A percentile compares a stretch with the other conserved stretches of the same genome.
Evolutionary conservation across 1,284 basidiomycete genomes (phyloP).

Genomic region (Ceratobasidium sp.): DNA sequence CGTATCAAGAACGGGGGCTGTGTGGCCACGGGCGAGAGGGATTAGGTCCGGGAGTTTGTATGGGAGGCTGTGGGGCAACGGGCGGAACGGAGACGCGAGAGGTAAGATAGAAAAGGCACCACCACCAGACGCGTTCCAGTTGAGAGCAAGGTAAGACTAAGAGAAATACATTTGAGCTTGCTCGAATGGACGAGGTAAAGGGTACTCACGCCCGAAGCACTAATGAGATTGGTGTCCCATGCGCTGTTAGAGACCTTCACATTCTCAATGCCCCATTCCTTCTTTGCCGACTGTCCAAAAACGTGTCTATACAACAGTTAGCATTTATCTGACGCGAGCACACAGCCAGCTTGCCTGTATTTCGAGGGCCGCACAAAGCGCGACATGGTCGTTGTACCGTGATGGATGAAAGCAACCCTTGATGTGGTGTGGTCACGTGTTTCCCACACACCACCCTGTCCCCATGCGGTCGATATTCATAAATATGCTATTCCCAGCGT

Average conservation of each 20-base stretch:
- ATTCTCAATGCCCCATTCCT: slow-evolving; percentile 87
- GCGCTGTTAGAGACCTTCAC: slow-evolving; percentile 89
- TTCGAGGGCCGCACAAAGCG: slow-evolving; percentile 69
- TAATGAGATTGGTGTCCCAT: slow-evolving; percentile 96
- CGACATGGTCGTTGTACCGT: slow-evolving; percentile 56
- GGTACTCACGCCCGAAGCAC: slow-evolving; percentile 79
- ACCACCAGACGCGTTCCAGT: slow-evolving; percentile 96
- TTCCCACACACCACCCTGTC: too few species aligned
- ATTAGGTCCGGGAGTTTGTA: slow-evolving; percentile 91
- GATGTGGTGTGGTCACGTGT: slow-evolving; percentile 6
- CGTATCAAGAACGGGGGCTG: slow-evolving; percentile 90
- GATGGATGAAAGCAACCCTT: slow-evolving; percentile 22
- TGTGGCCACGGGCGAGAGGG: slow-evolving; percentile 86
- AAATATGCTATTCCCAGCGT: too few species aligned
- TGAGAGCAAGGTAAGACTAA: slow-evolving; percentile 87
- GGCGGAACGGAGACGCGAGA: slow-evolving; percentile 76
- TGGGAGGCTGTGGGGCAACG: slow-evolving; percentile 66
- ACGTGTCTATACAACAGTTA: slow-evolving; percentile 73
- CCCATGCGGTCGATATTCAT: too few species aligned
- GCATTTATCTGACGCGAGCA: neutral
- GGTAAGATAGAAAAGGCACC: slow-evolving; percentile 96
- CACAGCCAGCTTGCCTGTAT: slow-evolving; percentile 58
- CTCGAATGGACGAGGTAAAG: slow-evolving; percentile 27
- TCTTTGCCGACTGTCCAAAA: slow-evolving; percentile 86
- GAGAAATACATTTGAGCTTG: slow-evolving; percentile 18